These are phyloP conservation scores for Lipomyces sp. DNA, from an alignment of 805 yeast genomes.

Conservation along the genomic window DNA sequence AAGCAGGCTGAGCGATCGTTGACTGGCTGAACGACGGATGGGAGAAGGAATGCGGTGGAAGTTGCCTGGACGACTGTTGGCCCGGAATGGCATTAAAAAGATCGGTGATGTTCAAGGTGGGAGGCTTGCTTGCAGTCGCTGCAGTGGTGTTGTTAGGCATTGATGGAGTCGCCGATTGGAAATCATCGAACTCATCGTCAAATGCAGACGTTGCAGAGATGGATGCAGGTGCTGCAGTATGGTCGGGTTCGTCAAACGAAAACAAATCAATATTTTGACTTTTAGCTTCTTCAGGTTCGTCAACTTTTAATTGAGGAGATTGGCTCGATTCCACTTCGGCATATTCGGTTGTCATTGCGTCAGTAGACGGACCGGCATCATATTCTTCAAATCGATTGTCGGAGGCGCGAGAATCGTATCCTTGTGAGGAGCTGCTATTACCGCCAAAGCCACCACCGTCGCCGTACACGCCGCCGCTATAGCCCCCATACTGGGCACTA, in stretches of 20 bases:
- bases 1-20: slow-evolving; percentile 10
- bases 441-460: slow-evolving; percentile 49
- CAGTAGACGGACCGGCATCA: slow-evolving; percentile 29
- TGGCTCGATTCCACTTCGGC: slow-evolving; percentile 37
- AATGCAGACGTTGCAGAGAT: slow-evolving; percentile 25
- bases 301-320: neutral
- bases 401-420: slow-evolving; percentile 15
- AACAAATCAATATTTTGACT: slow-evolving; percentile 35
- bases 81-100: slow-evolving; percentile 38
- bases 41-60: slow-evolving; percentile 3
- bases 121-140: slow-evolving; percentile 42
- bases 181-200: slow-evolving; percentile 57
- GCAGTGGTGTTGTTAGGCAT: slow-evolving; percentile 30
- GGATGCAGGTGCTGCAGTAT: slow-evolving; percentile 12
- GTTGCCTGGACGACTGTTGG: neutral
- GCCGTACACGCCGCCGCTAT: slow-evolving; percentile 48
- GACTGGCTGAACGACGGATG: slow-evolving; percentile 22
- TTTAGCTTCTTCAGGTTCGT: slow-evolving; percentile 11
- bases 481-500: slow-evolving; percentile 44
- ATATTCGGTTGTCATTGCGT: slow-evolving; percentile 49
- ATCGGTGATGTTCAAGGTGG: slow-evolving; percentile 44
- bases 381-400: slow-evolving; percentile 38
- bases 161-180: slow-evolving; percentile 55
- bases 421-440: slow-evolving; percentile 7
- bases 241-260: slow-evolving; percentile 38